Conservation (phyloP, 805 yeast genomes). For the Starmera quercuum region DNA sequence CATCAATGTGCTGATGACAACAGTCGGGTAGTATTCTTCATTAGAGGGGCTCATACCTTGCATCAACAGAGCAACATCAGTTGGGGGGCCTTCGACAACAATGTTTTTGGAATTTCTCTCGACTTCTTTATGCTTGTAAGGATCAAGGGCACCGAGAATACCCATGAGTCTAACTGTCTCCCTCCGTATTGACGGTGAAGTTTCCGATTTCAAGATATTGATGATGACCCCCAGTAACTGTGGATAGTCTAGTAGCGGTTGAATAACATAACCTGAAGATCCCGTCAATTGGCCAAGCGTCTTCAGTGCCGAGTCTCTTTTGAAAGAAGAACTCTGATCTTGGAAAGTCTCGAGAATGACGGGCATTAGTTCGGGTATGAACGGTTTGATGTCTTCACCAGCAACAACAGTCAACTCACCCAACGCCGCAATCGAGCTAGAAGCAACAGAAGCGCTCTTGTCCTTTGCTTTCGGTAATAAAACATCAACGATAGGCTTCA, state of each 20-base stretch:
- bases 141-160: constrained; percentile 93
- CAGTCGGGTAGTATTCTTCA: constrained; percentile 94
- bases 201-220: constrained; percentile 74
- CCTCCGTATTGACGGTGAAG: constrained; percentile 63
- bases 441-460: constrained; percentile 70
- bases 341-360: constrained; percentile 79
- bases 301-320: constrained; percentile 83
- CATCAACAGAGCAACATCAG: constrained; percentile 85
- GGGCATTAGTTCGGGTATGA: constrained; percentile 76
- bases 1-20: constrained; percentile 79
- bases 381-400: constrained; percentile 74
- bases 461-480: constrained; percentile 71
- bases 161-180: constrained; percentile 90
- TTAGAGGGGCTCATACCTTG: constrained; percentile 88
- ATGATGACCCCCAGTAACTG: constrained; percentile 77
- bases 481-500: constrained; percentile 83
- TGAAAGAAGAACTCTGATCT: constrained; percentile 83
- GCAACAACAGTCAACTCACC: constrained; percentile 88
- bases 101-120: constrained; percentile 56
- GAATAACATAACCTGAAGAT: constrained; percentile 91
- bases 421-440: constrained; percentile 76
- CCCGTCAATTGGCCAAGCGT: constrained; percentile 85
- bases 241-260: constrained; percentile 88
- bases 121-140: constrained; percentile 88
- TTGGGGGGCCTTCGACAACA: constrained; percentile 72